These are phyloP conservation scores for Colletotrichum costaricense DNA, from an alignment of 2,329 filamentous ascomycete genomes.

Conservation along the genomic window DNA sequence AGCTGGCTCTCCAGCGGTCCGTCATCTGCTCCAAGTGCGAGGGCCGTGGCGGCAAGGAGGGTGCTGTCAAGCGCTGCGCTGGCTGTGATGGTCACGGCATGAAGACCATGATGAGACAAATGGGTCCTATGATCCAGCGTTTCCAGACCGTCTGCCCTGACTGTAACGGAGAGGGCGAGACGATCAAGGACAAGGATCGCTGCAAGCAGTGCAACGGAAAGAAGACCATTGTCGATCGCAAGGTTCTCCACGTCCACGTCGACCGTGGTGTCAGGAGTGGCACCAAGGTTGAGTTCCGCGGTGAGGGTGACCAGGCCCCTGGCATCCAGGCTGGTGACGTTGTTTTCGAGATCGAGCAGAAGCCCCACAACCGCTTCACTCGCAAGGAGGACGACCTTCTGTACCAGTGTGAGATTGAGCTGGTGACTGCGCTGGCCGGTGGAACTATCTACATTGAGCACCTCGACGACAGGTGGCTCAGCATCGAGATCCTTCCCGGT, in stretches of 20 bases:
- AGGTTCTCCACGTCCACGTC: conserved; percentile 98
- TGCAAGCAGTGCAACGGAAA: conserved; percentile 98
- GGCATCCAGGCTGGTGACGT: conserved; percentile 95
- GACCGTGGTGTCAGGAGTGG: conserved; percentile 94
- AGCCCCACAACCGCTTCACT: conserved; percentile 95
- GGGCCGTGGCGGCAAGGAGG: conserved; percentile 95
- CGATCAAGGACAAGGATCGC: conserved; percentile 94
- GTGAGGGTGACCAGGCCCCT: conserved; percentile 95
- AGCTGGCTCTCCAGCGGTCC: conserved; percentile 96
- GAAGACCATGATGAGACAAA: conserved; percentile 99
- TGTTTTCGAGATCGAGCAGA: conserved; percentile 98
- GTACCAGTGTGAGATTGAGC: conserved; percentile 94
- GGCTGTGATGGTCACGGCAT: conserved; percentile 95
- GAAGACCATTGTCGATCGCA: conserved; percentile 97
- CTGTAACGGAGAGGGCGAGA: conserved; percentile 97
- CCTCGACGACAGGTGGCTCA: conserved; percentile 96
- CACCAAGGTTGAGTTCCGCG: conserved; percentile 96
- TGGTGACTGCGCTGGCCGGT: conserved; percentile 93
- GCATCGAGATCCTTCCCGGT: conserved; percentile 90
- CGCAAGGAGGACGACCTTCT: conserved; percentile 96
- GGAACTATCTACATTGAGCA: conserved; percentile 94
- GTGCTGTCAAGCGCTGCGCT: conserved; percentile 91
- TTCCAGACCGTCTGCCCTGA: conserved; percentile 99
- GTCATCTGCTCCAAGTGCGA: conserved; percentile 97
- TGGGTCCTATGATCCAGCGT: conserved; percentile 99